Base-by-base conservation (phyloP, 768 basidiomycete species). In the Pleurotus salmoneostramineus region DNA sequence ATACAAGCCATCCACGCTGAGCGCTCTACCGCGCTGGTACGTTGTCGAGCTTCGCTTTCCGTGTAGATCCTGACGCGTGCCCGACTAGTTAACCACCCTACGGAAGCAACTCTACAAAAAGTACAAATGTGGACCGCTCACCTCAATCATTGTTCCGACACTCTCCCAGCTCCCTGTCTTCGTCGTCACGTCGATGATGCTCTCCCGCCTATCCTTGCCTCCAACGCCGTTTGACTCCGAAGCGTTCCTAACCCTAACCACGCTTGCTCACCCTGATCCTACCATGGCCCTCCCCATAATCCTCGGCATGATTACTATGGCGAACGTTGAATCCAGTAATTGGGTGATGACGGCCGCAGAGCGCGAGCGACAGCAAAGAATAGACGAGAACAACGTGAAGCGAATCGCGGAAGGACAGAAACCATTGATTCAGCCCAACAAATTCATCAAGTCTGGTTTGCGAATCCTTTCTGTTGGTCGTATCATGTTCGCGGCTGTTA, bases 191-290 rank as follows among this genome's bases (percentile, higher is more conserved):
- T 86, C 86, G 8, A 68, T 85, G 61, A 68, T 83, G 48, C 75
- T 93, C 46, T 75, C 75, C 48, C 76, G 78, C 32, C 73, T 84
- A 14, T 82, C 87, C 0, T 70, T 77, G 57, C 70, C 81, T 36
- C 79, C 80, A 8, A 88, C 89, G 10, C 88, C 84, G 6, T 80
- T 93, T 60, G 88, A 90, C 71, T 82, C 86, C 1, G 91, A 93
- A 68, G 80, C 87, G 5, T 90, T 93, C 71, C 67, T 91, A 37
- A 88, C 88, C 0, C 77, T 93, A 37, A 81, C 88, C 4, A 84
- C 87, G 3, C 73, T 93, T 50, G 74, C 83, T 8, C 85, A 88
- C 66, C 76, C 87, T 7, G 91, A 93, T 67, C 79, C 87, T 32
- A 90, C 89, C 0, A 80, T 80, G 64, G 72, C 81, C 10, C 68